Conservation (phyloP, 192 early-diverging fungal genomes). For the Coemansia sp. region DNA sequence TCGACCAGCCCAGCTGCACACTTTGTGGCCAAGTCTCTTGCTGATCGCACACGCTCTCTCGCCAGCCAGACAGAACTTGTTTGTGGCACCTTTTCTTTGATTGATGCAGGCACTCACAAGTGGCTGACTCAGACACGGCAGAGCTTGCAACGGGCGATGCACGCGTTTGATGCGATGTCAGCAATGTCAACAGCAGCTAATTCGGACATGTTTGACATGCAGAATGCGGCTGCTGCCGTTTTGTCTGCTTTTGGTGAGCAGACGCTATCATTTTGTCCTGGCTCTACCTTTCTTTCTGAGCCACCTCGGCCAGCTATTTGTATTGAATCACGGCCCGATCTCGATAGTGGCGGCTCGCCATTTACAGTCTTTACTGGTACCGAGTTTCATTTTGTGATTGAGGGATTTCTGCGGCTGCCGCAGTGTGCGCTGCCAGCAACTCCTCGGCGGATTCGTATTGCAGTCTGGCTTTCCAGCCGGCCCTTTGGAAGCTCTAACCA, state of each 20-base stretch:
- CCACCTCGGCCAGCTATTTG: slow-evolving; percentile 26
- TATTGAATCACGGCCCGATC: slow-evolving; percentile 37
- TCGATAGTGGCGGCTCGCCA: slow-evolving; percentile 15
- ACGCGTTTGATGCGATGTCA: background rate
- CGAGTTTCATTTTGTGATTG: slow-evolving; percentile 44
- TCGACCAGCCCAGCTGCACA: slow-evolving; percentile 11
- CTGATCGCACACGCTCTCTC: slow-evolving; percentile 11
- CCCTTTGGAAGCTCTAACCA: slow-evolving; percentile 13
- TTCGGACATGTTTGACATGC: background rate
- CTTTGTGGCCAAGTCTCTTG: slow-evolving; percentile 15
- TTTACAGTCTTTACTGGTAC: slow-evolving; percentile 34
- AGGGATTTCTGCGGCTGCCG: slow-evolving; percentile 43
- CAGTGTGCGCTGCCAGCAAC: slow-evolving; percentile 1
- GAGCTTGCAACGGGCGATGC: background rate
- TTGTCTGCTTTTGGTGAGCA: background rate
- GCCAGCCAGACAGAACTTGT: slow-evolving; percentile 16
- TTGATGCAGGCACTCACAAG: background rate
- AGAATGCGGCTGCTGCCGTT: background rate
- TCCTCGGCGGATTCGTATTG: slow-evolving; percentile 17
- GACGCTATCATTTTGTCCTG: slow-evolving; percentile 14
- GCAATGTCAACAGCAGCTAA: background rate
- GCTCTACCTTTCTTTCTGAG: slow-evolving; percentile 31
- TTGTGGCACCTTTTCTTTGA: background rate
- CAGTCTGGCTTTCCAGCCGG: slow-evolving; percentile 37
- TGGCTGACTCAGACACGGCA: background rate